Evolutionary conservation across 345 rosid genomes (phyloP).

Genomic region (Citrus glauca): DNA sequence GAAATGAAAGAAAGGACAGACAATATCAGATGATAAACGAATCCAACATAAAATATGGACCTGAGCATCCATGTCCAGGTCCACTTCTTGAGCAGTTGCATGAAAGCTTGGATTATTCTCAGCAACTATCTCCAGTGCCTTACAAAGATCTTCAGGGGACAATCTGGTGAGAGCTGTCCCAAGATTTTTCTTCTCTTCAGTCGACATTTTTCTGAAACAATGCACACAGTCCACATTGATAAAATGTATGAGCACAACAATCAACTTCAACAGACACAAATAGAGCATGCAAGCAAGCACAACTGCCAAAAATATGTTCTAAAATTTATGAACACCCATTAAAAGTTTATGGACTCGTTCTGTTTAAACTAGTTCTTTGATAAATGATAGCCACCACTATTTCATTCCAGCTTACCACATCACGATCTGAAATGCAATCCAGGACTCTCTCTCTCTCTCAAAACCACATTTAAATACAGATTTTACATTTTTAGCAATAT

Average conservation of each 20-base stretch:
- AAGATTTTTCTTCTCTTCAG: constrained; percentile 66
- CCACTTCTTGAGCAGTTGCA: constrained; percentile 59
- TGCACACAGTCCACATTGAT: neutral
- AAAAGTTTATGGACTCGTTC: neutral
- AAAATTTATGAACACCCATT: neutral
- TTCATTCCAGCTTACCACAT: neutral
- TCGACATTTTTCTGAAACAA: constrained; percentile 48
- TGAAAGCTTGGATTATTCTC: constrained; percentile 61
- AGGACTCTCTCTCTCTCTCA: neutral
- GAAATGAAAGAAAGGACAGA: too few relatives aligned
- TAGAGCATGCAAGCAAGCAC: neutral
- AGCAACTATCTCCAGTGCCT: constrained; percentile 73
- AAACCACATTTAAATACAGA: neutral
- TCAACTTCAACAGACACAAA: neutral
- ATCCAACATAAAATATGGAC: constrained; percentile 22
- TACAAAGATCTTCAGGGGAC: constrained; percentile 56
- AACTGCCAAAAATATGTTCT: neutral
- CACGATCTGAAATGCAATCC: neutral
- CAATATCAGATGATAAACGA: neutral
- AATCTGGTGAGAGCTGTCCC: constrained; percentile 50
- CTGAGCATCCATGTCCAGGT: constrained; percentile 77
- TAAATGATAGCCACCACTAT: neutral
- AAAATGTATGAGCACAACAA: neutral
- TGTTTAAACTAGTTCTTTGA: neutral
- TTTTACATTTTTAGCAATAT: neutral